Base-by-base conservation (phyloP, 2,329 filamentous ascomycete species). In the Penicillium sp. region DNA sequence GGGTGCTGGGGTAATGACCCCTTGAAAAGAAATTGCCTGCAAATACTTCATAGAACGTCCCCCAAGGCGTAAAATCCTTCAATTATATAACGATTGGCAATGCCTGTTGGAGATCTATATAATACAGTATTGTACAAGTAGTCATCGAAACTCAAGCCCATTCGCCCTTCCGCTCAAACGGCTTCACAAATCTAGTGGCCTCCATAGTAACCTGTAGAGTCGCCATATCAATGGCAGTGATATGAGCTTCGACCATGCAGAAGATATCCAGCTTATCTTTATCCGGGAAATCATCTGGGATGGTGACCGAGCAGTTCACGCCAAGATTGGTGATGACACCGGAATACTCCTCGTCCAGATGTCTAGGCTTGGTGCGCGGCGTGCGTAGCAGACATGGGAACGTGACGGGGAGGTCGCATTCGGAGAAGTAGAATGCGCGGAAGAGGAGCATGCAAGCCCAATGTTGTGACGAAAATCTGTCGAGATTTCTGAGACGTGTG, bases 371-470 rank as follows among this genome's bases (percentile, higher is more conserved):
- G n/a, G 52, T 50, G 31, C 63, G 66, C 5, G 64, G 64, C 23
- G 64, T 64, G 54, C 67, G 70, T 25, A 74, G 64, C 25, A 71
- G 46, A 56, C 68, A 75, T 27, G 69, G 63, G 58, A 82, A 79
- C 0, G 74, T 77, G 16, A 76, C 65, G 1, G 83, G 83, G 5
- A 86, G 68, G 1, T 68, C 49, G 12, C 77, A 77, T 62, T 86
- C 79, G 10, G 73, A 72, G 66, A 81, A 84, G 63, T 83, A 78
- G 62, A 80, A 78, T 15, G 82, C 83, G 41, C 84, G 81, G 70
- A 82, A 81, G 38, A 86, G 72, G 3, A 84, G 77, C 65, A 80
- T 76, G 15, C 73, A 65, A 2, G 72, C 66, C 84, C 84, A 87
- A 62, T 79, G 79, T 7, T 70, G 58, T 58, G 67, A 46, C 63